Evolutionary conservation across 2,329 filamentous ascomycete genomes (phyloP), one percentile per base, ranked within the genome.

Genomic region (Cyclaneusma minus): DNA sequence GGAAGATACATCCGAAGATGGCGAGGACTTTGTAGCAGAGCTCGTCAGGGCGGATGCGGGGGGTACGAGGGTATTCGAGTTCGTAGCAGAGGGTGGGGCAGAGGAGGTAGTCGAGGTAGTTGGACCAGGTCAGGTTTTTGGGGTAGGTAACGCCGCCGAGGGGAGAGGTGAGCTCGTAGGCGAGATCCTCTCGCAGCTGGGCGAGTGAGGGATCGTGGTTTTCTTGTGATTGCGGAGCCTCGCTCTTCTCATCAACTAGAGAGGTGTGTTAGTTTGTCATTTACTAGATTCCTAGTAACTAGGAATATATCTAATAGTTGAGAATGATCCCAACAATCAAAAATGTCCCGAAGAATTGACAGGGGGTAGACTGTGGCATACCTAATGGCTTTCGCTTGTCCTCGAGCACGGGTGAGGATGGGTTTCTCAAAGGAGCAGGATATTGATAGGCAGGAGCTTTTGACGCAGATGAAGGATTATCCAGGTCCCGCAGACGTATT

Each of bases 31-130:
- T 95, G 50, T 76, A 80, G 31, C 81, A 68, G 22, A 95, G 67
- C 36, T 84, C 76, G 12, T 70, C 64, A 74, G 81, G 93, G 40
- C 81, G 70, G 31, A 83, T 72, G n/a, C 60, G 56, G 8, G 64
- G 49, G 7, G 69, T 84, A 25, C 89, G 76, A 3, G 89, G 89
- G 49, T 95, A 98, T 49, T 95, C 87, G 25, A 95, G 64, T 54
- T 98, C 89, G 54, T 98, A 98, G 61, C 89, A 98, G 12, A 98
- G 67, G 0, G 89, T 98, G 10, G 89, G 89, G 44, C 85, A 95
- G 45, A 89, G 69, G 7, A 94, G 58, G 49, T 77, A 95, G 56
- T 95, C 89, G 30, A 69, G 38, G 47, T 81, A 94, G 55, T 95
- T 95, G 38, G 56, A 42, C 50, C 77, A 62, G 1, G 80, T 89